phyloP scores from a whole-genome alignment of 2,329 filamentous ascomycete species.

The Penicillium digitatum region DNA sequence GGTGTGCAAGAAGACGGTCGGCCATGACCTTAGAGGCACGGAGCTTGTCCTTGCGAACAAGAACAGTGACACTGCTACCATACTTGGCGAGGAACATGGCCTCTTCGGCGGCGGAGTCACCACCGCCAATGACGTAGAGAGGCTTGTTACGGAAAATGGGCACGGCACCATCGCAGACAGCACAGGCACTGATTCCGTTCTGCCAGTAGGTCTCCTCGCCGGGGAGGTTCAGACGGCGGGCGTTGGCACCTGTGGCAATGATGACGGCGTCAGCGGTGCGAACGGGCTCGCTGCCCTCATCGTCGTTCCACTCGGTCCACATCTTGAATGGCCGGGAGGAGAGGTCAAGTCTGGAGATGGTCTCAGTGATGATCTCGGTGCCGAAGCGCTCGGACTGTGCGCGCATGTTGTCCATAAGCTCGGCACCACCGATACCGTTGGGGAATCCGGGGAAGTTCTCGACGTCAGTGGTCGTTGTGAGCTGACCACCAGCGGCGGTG shows the following conservation, averaged over 20 bases:
- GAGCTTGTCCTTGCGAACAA: constrained; percentile 82
- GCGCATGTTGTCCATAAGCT: constrained; percentile 95
- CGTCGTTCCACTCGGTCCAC: constrained; percentile 83
- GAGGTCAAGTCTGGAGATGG: constrained; percentile 82
- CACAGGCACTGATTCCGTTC: constrained; percentile 91
- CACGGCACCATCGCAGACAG: constrained; percentile 93
- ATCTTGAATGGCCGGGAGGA: constrained; percentile 82
- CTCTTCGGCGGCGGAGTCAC: constrained; percentile 95
- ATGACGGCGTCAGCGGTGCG: constrained; percentile 91
- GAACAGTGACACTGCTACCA: constrained; percentile 86
- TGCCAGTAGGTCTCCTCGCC: constrained; percentile 98
- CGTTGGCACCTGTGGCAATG: constrained; percentile 91
- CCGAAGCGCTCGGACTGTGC: constrained; percentile 87
- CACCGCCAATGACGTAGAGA: constrained; percentile 90
- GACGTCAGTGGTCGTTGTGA: constrained; percentile 96
- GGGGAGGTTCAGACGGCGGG: constrained; percentile 71
- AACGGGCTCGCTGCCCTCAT: constrained; percentile 60
- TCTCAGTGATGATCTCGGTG: constrained; percentile 89
- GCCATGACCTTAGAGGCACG: constrained; percentile 92
- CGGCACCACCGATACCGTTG: constrained; percentile 76
- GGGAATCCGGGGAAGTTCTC: constrained; percentile 98
- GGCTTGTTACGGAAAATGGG: constrained; percentile 98
- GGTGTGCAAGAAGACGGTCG: constrained; percentile 71
- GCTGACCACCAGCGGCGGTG: constrained; percentile 90
- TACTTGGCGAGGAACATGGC: constrained; percentile 98